Conservation (phyloP, 805 yeast genomes). For the Phaffomyces thermotolerans region DNA sequence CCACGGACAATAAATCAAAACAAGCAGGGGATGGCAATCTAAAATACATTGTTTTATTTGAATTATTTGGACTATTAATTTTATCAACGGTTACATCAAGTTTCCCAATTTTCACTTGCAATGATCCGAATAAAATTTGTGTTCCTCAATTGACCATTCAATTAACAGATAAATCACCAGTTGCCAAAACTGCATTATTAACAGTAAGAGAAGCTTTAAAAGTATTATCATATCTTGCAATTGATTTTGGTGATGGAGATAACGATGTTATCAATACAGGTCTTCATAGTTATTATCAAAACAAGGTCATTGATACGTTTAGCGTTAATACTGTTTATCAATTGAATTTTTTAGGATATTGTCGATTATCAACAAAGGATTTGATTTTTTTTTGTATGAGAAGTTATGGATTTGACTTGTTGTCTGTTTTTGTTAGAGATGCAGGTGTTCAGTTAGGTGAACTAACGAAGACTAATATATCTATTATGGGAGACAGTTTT, state of each 20-base stretch:
- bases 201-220: slow-evolving; percentile 37
- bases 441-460: slow-evolving; percentile 40
- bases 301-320: slow-evolving; percentile 37
- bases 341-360: slow-evolving; percentile 42
- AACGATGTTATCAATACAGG: slow-evolving; percentile 15
- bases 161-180: slow-evolving; percentile 29
- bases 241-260: slow-evolving; percentile 32
- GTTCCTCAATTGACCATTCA: slow-evolving; percentile 38
- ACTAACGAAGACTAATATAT: slow-evolving; percentile 34
- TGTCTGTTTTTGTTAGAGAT: slow-evolving; percentile 42
- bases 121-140: slow-evolving; percentile 24
- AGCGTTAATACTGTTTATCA: slow-evolving; percentile 34
- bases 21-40: neutral
- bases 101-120: slow-evolving; percentile 28
- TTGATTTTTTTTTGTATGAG: slow-evolving; percentile 25
- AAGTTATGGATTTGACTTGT: slow-evolving; percentile 40
- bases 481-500: slow-evolving; percentile 33
- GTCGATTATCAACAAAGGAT: slow-evolving; percentile 29
- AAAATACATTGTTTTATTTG: neutral
- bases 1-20: neutral
- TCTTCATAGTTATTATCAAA: slow-evolving; percentile 22
- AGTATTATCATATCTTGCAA: slow-evolving; percentile 38
- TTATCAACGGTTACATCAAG: neutral
- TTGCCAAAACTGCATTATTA: slow-evolving; percentile 27
- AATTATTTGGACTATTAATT: neutral